Conservation (phyloP, 2,329 filamentous ascomycete genomes). For the Cucurbitaria berberidis region DNA sequence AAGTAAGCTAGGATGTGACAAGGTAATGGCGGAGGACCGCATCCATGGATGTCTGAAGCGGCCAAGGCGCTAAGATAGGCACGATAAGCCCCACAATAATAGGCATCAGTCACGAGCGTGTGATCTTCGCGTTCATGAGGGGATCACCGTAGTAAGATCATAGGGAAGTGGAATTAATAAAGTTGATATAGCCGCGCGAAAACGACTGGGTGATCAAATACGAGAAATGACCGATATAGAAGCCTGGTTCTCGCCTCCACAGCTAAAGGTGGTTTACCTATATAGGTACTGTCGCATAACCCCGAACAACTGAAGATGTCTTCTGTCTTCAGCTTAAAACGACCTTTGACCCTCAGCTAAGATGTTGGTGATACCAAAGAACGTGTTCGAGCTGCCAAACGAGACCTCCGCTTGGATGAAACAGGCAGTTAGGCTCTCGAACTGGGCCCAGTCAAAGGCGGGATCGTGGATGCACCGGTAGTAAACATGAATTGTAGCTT, state of each 20-base stretch:
- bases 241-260: too few relatives aligned
- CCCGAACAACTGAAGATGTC: too few relatives aligned
- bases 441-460: neutral
- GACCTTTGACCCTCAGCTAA: neutral
- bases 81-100: slow-evolving; percentile 10
- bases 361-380: too few relatives aligned
- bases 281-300: too few relatives aligned
- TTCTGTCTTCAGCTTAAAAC: neutral
- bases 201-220: too few relatives aligned
- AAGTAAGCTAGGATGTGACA: slow-evolving; percentile 1
- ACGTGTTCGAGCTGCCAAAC: neutral
- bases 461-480: neutral
- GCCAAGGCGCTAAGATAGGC: slow-evolving; percentile 29
- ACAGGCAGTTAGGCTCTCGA: neutral
- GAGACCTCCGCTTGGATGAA: neutral
- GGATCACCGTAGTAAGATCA: neutral
- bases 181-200: too few relatives aligned
- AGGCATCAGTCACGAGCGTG: too few relatives aligned
- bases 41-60: too few relatives aligned
- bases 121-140: neutral
- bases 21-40: neutral
- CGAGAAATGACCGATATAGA: too few relatives aligned
- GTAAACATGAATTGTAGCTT: neutral
- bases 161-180: too few relatives aligned
- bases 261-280: too few relatives aligned